phyloP scores from a whole-genome alignment of 306 rosid genomes.

The barrel medic (Medicago truncatula) region MtrunA17r5.0-ANR NC_053043.1:50179001-50179500 shows the following conservation, averaged over 20 bases:
- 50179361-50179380: too few relatives aligned
- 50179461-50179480: too few relatives aligned
- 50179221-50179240: not conserved
- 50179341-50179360: too few relatives aligned
- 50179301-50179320: too few relatives aligned
- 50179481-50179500: too few relatives aligned
- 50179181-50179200: not conserved
- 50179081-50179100: not conserved
- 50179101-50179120: conserved; percentile 23
- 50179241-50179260: not conserved
- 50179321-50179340: too few relatives aligned
- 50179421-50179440: not conserved
- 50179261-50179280: too few relatives aligned
- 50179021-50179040: conserved; percentile 24
- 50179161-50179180: not conserved
- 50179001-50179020: conserved; percentile 37
- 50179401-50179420: too few relatives aligned
- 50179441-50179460: not conserved
- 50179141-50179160: conserved; percentile 1
- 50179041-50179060: conserved; percentile 7
- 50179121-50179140: not conserved
- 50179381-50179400: not conserved
- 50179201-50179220: not conserved
- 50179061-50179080: conserved; percentile 27
- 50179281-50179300: too few relatives aligned